A percentile compares a stretch with the other conserved stretches of the same genome.
Evolutionary conservation across 2,329 filamentous ascomycete species (phyloP).

Genomic region (Calonectria honghensis): DNA sequence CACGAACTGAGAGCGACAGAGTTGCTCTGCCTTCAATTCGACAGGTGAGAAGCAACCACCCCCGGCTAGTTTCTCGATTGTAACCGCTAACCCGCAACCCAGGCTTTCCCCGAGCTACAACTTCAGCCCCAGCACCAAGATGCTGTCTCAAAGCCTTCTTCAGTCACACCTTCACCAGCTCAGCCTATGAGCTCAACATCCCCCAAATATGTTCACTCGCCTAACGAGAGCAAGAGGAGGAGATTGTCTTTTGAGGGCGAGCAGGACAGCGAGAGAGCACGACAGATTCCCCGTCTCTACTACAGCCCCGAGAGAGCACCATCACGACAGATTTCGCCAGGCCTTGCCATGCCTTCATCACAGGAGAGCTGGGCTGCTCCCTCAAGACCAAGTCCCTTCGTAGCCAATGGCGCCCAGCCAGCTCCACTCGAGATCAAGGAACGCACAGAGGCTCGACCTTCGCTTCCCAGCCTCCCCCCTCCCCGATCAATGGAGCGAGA

Average conservation of each 20-base stretch:
- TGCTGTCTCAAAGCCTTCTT: slow-evolving; percentile 55
- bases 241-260: slow-evolving; percentile 66
- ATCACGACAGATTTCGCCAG: slow-evolving; percentile 62
- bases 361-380: slow-evolving; percentile 61
- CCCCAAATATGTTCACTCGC: slow-evolving; percentile 71
- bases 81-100: slow-evolving; percentile 48
- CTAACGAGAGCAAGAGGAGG: slow-evolving; percentile 69
- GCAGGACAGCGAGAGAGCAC: slow-evolving; percentile 62
- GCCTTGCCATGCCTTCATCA: slow-evolving; percentile 48
- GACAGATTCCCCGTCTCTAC: slow-evolving; percentile 69
- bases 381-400: slow-evolving; percentile 59
- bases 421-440: slow-evolving; percentile 60
- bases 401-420: slow-evolving; percentile 52
- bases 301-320: slow-evolving; percentile 59
- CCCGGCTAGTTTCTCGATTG: background rate
- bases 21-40: slow-evolving; percentile 71
- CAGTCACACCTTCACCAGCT: slow-evolving; percentile 60
- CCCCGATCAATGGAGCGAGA: slow-evolving; percentile 62
- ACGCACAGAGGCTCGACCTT: slow-evolving; percentile 60
- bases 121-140: slow-evolving; percentile 59
- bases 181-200: slow-evolving; percentile 59
- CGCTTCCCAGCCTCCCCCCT: slow-evolving; percentile 64
- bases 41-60: slow-evolving; percentile 63
- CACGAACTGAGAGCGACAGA: slow-evolving; percentile 62
- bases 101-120: slow-evolving; percentile 69